Percentiles rank a stretch among this genome's conserved stretches.
These are phyloP conservation scores for Geotrichum australiense DNA, from an alignment of 1,139 yeast species.

Conservation along the genomic window DNA sequence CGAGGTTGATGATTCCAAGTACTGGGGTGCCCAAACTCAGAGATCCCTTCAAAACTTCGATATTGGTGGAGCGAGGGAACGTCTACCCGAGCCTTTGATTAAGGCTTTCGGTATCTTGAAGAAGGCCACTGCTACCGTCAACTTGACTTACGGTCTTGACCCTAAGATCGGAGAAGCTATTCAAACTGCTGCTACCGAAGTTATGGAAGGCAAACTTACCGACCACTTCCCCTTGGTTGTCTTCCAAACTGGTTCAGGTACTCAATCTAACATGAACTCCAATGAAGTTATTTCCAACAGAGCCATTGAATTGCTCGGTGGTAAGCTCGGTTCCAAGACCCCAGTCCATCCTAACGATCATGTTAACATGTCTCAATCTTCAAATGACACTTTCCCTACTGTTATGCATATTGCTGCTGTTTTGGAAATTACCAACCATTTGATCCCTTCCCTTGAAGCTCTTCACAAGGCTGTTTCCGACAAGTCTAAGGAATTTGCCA, in stretches of 20 bases:
- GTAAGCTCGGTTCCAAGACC: conserved; percentile 78
- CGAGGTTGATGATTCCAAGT: conserved; percentile 74
- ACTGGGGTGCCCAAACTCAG: conserved; percentile 99
- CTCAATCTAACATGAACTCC: conserved; percentile 98
- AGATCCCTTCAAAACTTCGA: conserved; percentile 81
- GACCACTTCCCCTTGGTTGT: conserved; percentile 97
- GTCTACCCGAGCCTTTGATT: conserved; percentile 86
- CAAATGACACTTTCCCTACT: conserved; percentile 96
- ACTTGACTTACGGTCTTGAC: conserved; percentile 78
- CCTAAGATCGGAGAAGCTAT: conserved; percentile 78
- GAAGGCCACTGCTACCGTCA: conserved; percentile 92
- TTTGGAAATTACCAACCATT: conserved; percentile 64
- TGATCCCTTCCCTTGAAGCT: conserved; percentile 71
- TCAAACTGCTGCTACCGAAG: conserved; percentile 92
- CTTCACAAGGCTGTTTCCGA: conserved; percentile 70
- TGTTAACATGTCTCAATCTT: conserved; percentile 96
- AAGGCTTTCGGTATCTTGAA: conserved; percentile 89
- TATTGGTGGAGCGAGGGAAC: conserved; percentile 88
- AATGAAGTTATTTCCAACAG: conserved; percentile 97
- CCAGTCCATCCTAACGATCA: conserved; percentile 99
- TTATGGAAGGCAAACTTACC: conserved; percentile 79
- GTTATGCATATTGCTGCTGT: conserved; percentile 99
- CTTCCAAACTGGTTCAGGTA: conserved; percentile 98
- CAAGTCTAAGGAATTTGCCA: conserved; percentile 74
- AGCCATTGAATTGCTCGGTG: conserved; percentile 93